These are phyloP conservation scores for Ophiostoma novo-ulmi DNA, from an alignment of 2,329 filamentous ascomycete genomes.

Conservation along the genomic window DNA sequence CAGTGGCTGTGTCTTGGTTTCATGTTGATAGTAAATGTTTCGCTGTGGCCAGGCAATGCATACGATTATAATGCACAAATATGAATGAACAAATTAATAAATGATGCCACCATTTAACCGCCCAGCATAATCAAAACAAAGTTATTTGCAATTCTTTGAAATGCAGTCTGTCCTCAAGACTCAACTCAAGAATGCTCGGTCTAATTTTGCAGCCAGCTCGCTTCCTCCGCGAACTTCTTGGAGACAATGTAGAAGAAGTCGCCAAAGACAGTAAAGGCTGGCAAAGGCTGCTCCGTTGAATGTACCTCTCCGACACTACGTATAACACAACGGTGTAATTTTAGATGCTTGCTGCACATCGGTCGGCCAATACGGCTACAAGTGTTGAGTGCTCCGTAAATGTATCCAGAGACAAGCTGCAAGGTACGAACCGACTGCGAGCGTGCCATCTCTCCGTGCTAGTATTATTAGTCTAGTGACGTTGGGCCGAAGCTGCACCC, in stretches of 20 bases:
- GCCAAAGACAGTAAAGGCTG: neutral
- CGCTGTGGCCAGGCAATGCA: neutral
- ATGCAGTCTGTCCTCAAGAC: neutral
- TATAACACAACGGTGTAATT: neutral
- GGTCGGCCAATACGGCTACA: conserved; percentile 1
- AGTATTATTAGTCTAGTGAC: neutral
- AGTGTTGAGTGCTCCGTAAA: neutral
- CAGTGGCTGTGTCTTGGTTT: neutral
- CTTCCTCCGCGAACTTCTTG: neutral
- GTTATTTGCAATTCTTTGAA: neutral
- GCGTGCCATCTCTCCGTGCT: neutral
- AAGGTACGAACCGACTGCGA: conserved; percentile 9
- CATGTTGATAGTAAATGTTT: neutral
- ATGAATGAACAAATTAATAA: neutral
- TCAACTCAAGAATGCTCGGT: neutral
- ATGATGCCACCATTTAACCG: too few relatives aligned
- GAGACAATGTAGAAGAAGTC: neutral
- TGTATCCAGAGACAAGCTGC: neutral
- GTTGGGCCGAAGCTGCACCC: neutral
- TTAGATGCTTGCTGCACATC: conserved; percentile 12
- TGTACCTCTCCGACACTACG: neutral
- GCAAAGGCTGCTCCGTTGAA: neutral
- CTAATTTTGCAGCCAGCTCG: neutral
- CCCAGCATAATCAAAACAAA: too few relatives aligned
- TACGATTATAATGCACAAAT: neutral